These are phyloP conservation scores for Solanum piurae DNA, from an alignment of 257 asterid genomes.

Conservation along the genomic window DNA sequence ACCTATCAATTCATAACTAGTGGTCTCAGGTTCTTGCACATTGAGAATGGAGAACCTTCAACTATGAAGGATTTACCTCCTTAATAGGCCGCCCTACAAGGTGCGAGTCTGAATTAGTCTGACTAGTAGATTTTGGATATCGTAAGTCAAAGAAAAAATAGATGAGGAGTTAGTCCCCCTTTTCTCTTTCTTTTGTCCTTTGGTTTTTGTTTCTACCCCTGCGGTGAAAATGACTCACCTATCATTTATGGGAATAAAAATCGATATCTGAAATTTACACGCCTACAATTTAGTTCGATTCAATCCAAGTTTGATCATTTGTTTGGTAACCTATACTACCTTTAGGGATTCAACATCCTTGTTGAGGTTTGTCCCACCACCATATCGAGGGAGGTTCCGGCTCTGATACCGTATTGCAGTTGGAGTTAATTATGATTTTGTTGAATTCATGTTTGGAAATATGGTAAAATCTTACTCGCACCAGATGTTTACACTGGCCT, in stretches of 20 bases:
- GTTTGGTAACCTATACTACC: neutral
- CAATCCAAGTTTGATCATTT: neutral
- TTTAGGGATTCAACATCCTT: neutral
- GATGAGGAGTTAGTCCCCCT: neutral
- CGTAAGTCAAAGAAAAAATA: neutral
- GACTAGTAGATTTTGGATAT: neutral
- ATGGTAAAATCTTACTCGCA: neutral
- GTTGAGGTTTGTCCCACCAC: neutral
- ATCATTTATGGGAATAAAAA: neutral
- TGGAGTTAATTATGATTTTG: neutral
- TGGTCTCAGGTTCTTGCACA: neutral
- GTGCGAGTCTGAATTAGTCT: neutral
- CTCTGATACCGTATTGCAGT: neutral
- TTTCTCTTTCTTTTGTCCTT: neutral
- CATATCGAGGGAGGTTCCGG: neutral
- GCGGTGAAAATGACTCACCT: neutral
- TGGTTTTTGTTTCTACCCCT: neutral
- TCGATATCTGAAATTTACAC: neutral
- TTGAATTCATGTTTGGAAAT: neutral
- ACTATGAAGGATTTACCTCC: neutral
- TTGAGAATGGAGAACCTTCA: neutral
- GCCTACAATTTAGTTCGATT: neutral
- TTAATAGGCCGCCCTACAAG: neutral
- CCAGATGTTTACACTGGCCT: neutral
- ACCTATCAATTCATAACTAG: neutral